Base-by-base conservation (phyloP, 2,329 filamentous ascomycete species). In the Hyphodiscus sp. region DNA sequence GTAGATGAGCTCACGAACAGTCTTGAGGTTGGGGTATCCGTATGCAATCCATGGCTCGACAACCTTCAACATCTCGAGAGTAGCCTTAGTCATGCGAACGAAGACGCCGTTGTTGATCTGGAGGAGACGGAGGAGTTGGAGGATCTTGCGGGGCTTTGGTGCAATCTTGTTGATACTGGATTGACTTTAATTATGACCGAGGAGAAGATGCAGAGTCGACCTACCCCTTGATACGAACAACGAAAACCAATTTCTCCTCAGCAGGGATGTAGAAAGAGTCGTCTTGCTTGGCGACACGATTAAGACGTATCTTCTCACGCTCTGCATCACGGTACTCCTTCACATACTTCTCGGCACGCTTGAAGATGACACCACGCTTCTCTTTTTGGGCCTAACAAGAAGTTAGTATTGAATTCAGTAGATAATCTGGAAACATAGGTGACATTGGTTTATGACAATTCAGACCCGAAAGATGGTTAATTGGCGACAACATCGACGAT, bases 101-200 rank as follows among this genome's bases (percentile, higher is more conserved):
- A 99, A 99, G 76, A 96, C 90, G 77, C 92, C 94, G 77, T 96
- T 97, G 89, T 99, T 99, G 88, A 99, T 99, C 83, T 99, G 94
- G 70, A 99, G 87, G 65, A 99, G 90, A 82, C 94, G 92, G 74
- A 99, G 91, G 59, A 99, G 89, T 81, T 99, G 94, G 69, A 99
- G 86, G 72, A 96, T 97, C 87, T 99, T 99, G 83, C 94, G 91
- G 77, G 95, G 95, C 89, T 99, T 97, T 69, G 94, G 94, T 74
- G 95, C 86, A 70, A 99, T 97, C 89, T 99, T 99, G 89, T 97
- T 97, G 91, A 99, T 97, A 95, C 92, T 86, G 61, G 46, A 48
- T 13, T n/a, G 26, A 2, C 51, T 47, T 66, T 47, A 62, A 56
- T 6, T 15, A n/a, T 13, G 6, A 30, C n/a, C 20, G 13, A 13